Evolutionary conservation across 495 filamentous ascomycete species (phyloP).

Genomic region (Aspergillus ostianus): DNA sequence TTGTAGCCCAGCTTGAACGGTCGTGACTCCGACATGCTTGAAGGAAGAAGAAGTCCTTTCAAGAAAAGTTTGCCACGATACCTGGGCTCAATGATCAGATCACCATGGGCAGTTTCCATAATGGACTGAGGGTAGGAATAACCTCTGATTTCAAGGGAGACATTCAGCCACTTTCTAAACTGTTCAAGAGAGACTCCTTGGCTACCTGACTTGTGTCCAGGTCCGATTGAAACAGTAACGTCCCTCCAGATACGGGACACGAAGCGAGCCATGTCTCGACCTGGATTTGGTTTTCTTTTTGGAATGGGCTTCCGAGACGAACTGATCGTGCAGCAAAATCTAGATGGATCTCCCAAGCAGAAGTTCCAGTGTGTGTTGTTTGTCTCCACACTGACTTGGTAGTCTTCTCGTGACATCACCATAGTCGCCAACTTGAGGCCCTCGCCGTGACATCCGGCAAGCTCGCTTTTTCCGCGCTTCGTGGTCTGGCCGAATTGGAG

Average conservation of each 20-base stretch:
- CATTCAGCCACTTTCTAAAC: constrained; percentile 22
- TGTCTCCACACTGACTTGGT: constrained; percentile 19
- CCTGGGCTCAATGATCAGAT: constrained; percentile 18
- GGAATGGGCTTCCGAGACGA: too few relatives aligned
- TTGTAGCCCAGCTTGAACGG: constrained; percentile 24
- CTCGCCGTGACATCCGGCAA: constrained; percentile 25
- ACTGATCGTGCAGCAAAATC: too few relatives aligned
- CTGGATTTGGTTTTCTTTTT: too few relatives aligned
- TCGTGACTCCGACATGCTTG: not conserved
- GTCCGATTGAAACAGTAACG: constrained; percentile 19
- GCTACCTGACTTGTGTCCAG: constrained; percentile 7
- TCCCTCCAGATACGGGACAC: constrained; percentile 23
- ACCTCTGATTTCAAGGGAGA: constrained; percentile 17
- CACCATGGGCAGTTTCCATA: constrained; percentile 20
- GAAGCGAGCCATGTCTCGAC: too few relatives aligned
- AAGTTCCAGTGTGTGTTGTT: too few relatives aligned
- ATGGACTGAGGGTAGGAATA: constrained; percentile 14
- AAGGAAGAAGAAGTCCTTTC: constrained; percentile 19
- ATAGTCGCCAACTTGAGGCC: constrained; percentile 30
- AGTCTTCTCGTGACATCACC: constrained; percentile 20
- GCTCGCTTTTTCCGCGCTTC: not conserved
- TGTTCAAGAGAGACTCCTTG: constrained; percentile 8
- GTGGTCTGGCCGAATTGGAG: constrained; percentile 4
- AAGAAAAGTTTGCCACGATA: constrained; percentile 20
- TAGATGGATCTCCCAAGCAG: too few relatives aligned